These are phyloP conservation scores for Thelephora ganbajun DNA, from an alignment of 768 basidiomycete species.

Conservation along the genomic window DNA sequence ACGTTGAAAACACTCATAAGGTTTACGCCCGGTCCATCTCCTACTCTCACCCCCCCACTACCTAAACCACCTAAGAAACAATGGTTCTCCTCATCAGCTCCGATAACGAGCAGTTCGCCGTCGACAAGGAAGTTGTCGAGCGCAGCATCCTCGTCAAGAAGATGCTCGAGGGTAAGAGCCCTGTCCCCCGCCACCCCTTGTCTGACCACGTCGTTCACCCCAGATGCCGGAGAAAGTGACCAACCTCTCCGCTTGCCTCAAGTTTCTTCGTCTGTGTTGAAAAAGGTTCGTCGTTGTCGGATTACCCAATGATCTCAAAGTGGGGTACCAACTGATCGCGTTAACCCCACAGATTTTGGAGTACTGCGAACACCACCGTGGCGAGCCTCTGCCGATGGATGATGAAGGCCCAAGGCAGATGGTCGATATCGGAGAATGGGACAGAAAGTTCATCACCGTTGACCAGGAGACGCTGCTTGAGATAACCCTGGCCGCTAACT, in stretches of 20 bases:
- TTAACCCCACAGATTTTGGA: conserved; percentile 64
- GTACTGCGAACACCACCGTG: conserved; percentile 98
- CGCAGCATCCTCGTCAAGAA: conserved; percentile 96
- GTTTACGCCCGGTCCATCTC: too few relatives aligned
- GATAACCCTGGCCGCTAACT: conserved; percentile 99
- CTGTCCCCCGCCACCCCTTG: conserved; percentile 2
- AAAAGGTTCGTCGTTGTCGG: conserved; percentile 51
- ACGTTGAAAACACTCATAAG: too few relatives aligned
- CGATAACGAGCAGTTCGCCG: conserved; percentile 88
- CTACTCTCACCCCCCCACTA: too few relatives aligned
- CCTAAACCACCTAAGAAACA: not conserved
- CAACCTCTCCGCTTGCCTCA: conserved; percentile 92
- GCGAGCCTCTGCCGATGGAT: conserved; percentile 84
- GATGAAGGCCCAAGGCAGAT: conserved; percentile 91
- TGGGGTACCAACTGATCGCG: not conserved
- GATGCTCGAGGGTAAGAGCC: conserved; percentile 85
- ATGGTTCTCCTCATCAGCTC: conserved; percentile 89
- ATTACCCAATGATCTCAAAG: not conserved
- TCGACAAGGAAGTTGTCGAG: conserved; percentile 90
- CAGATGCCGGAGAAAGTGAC: conserved; percentile 91
- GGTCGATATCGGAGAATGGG: conserved; percentile 99
- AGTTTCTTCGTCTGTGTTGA: conserved; percentile 83
- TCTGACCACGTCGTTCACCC: not conserved
- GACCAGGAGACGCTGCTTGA: conserved; percentile 99
- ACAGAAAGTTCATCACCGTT: conserved; percentile 95